phyloP scores from a whole-genome alignment of 1,284 basidiomycete genomes.

The Cutaneotrichosporon cavernicola region DNA sequence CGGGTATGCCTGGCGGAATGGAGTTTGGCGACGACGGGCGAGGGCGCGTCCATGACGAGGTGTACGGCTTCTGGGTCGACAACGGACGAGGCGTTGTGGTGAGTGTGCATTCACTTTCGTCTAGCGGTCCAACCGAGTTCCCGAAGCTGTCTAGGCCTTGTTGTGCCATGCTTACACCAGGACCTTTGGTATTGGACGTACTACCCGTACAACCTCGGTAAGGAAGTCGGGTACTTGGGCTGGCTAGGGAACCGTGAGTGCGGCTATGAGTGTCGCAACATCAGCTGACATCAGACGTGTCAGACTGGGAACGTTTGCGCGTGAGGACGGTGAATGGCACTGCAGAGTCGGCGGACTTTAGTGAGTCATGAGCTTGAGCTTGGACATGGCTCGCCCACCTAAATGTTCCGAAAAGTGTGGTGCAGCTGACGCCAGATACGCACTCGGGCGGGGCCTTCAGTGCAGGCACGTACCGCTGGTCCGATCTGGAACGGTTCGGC shows the following conservation, averaged over 20 bases:
- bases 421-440: constrained; percentile 31
- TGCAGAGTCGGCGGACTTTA: constrained; percentile 45
- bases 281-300: constrained; percentile 36
- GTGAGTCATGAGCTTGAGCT: constrained; percentile 24
- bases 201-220: constrained; percentile 52
- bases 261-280: rapidly evolving
- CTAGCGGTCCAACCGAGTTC: no score
- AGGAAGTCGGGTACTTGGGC: constrained; percentile 44
- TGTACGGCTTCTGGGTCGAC: constrained; percentile 50
- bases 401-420: background rate
- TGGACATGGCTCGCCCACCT: background rate
- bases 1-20: constrained; percentile 31
- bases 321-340: constrained; percentile 46
- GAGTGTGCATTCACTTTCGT: constrained; percentile 19
- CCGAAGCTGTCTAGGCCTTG: no score
- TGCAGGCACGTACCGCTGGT: constrained; percentile 46
- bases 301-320: constrained; percentile 48
- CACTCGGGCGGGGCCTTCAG: constrained; percentile 41
- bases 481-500: constrained; percentile 35
- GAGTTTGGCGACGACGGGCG: constrained; percentile 30
- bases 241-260: constrained; percentile 48
- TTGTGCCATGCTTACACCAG: constrained; percentile 1
- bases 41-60: constrained; percentile 36
- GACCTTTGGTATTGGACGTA: constrained; percentile 27
- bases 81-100: constrained; percentile 43